phyloP scores from a whole-genome alignment of 164 flowering plant species.

The Stephania cephalantha region DNA sequence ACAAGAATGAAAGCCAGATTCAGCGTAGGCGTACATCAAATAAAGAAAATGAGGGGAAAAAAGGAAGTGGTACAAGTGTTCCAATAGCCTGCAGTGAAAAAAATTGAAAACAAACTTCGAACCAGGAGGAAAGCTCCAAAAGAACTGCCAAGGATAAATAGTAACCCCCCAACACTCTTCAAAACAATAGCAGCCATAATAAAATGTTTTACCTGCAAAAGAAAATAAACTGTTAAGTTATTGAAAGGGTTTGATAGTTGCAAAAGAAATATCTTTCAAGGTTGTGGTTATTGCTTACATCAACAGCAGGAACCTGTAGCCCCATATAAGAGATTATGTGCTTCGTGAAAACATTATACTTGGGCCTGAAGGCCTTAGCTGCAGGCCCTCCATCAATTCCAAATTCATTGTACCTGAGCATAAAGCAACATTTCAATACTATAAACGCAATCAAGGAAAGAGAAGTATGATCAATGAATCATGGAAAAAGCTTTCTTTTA shows the following conservation, averaged over 20 bases:
- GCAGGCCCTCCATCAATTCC: slow-evolving; percentile 37
- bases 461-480: too few species aligned
- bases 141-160: slow-evolving; percentile 52
- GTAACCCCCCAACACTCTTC: slow-evolving; percentile 54
- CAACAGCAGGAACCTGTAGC: slow-evolving; percentile 26
- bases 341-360: slow-evolving; percentile 21
- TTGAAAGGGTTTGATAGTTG: background rate
- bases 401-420: slow-evolving; percentile 30
- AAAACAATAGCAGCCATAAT: slow-evolving; percentile 40
- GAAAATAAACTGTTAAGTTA: background rate
- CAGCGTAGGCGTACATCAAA: background rate
- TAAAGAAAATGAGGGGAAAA: background rate
- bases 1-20: slow-evolving; percentile 5
- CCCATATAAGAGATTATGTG: slow-evolving; percentile 26
- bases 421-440: background rate
- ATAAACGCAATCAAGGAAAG: too few species aligned
- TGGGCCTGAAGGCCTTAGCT: slow-evolving; percentile 25
- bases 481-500: too few species aligned
- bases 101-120: background rate
- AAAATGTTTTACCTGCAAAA: slow-evolving; percentile 37
- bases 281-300: slow-evolving; percentile 22
- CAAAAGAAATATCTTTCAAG: background rate
- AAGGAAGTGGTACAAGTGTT: too few species aligned
- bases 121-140: slow-evolving; percentile 60
- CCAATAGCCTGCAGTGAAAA: too few species aligned